phyloP scores from a whole-genome alignment of 495 filamentous ascomycete species.

The Annulohypoxylon stygium region DNA sequence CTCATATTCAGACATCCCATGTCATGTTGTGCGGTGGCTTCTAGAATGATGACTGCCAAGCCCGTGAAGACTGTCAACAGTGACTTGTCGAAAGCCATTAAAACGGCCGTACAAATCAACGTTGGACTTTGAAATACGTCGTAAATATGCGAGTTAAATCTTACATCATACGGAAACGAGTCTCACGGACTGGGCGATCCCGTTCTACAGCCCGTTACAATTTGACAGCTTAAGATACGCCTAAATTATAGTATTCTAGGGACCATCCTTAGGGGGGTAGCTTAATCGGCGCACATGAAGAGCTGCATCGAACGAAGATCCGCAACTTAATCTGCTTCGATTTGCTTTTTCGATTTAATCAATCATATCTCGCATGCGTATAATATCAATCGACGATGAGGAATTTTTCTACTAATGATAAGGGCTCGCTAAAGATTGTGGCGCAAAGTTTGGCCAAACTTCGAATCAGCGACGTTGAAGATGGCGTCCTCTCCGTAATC shows the following conservation, averaged over 20 bases:
- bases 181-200: slow-evolving; percentile 7
- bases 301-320: slow-evolving; percentile 19
- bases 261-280: slow-evolving; percentile 4
- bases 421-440: slow-evolving; percentile 3
- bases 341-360: slow-evolving; percentile 15
- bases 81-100: not conserved
- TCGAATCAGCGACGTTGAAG: slow-evolving; percentile 29
- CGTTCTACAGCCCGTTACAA: not conserved
- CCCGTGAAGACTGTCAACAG: not conserved
- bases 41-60: slow-evolving; percentile 1
- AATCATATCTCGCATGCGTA: slow-evolving; percentile 19
- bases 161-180: slow-evolving; percentile 25
- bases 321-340: slow-evolving; percentile 38
- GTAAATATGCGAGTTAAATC: slow-evolving; percentile 11
- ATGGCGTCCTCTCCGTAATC: slow-evolving; percentile 21
- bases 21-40: not conserved
- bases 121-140: not conserved
- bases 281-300: not conserved
- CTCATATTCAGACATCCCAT: not conserved
- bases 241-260: not conserved
- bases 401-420: slow-evolving; percentile 11
- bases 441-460: slow-evolving; percentile 24
- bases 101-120: slow-evolving; percentile 1
- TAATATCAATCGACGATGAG: slow-evolving; percentile 3
- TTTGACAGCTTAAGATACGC: not conserved